Conservation (phyloP, 1,284 basidiomycete genomes). For the Kalmanozyma brasiliensis region DNA sequence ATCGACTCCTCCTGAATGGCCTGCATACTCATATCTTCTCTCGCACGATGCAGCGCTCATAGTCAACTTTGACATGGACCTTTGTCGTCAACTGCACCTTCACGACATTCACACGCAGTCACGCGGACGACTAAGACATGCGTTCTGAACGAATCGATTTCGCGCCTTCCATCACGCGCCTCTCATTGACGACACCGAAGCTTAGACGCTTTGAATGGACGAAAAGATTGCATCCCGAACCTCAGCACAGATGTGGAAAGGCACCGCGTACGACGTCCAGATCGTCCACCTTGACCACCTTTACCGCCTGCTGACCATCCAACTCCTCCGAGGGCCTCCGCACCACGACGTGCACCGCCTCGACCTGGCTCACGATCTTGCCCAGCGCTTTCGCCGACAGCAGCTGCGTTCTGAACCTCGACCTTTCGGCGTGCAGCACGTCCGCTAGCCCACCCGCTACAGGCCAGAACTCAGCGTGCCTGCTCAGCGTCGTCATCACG, state of each 20-base stretch:
- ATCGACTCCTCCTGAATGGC: too few species aligned
- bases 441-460: constrained; percentile 17
- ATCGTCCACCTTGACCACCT: constrained; percentile 24
- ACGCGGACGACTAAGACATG: too few species aligned
- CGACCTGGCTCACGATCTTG: constrained; percentile 25
- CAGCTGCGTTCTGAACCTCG: not conserved
- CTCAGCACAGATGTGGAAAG: constrained; percentile 35
- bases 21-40: too few species aligned
- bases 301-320: not conserved
- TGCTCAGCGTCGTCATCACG: constrained; percentile 15
- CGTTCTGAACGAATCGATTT: too few species aligned
- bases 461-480: constrained; percentile 37
- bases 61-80: too few species aligned
- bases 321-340: constrained; percentile 22
- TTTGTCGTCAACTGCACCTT: too few species aligned
- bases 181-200: too few species aligned
- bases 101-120: constrained; percentile 2
- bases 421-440: constrained; percentile 19
- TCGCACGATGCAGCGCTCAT: too few species aligned
- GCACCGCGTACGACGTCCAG: constrained; percentile 17
- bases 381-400: constrained; percentile 12
- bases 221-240: not conserved
- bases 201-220: too few species aligned
- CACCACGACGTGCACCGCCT: constrained; percentile 41
- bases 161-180: too few species aligned